Conservation (phyloP, 305 asterid genomes). For the Plantago coronopus region DNA sequence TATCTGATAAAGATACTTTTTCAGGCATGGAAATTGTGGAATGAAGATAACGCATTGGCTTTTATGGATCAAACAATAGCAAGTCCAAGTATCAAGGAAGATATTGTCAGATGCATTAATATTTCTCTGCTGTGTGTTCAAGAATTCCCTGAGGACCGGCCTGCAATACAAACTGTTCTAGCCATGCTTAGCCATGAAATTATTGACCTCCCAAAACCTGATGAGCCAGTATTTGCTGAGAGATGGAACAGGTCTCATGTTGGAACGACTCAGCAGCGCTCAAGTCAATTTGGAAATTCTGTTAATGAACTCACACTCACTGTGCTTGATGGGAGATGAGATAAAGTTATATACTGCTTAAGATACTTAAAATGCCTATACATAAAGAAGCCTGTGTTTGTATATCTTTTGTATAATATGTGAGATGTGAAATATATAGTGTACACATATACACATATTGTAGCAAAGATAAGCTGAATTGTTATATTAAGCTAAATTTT, state of each 20-base stretch:
- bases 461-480: not conserved
- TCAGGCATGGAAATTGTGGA: conserved; percentile 66
- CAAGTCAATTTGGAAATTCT: conserved; percentile 27
- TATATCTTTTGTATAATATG: no score
- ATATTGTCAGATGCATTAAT: conserved; percentile 39
- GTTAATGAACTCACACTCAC: conserved; percentile 34
- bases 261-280: conserved; percentile 12
- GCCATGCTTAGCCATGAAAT: conserved; percentile 22
- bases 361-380: not conserved
- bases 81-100: conserved; percentile 3
- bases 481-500: no score
- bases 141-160: conserved; percentile 39
- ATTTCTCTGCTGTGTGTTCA: conserved; percentile 50
- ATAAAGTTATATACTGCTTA: not conserved
- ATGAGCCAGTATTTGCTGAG: conserved; percentile 29
- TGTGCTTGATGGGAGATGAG: conserved; percentile 31
- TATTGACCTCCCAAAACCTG: conserved; percentile 19
- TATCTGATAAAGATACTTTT: not conserved
- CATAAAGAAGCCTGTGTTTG: not conserved
- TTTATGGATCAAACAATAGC: conserved; percentile 33
- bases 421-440: no score
- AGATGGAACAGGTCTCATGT: conserved; percentile 30
- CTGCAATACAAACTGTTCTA: conserved; percentile 13
- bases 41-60: conserved; percentile 26
- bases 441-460: no score